Conservation (phyloP, 345 rosid genomes). For the Anacardium occidentale region DNA sequence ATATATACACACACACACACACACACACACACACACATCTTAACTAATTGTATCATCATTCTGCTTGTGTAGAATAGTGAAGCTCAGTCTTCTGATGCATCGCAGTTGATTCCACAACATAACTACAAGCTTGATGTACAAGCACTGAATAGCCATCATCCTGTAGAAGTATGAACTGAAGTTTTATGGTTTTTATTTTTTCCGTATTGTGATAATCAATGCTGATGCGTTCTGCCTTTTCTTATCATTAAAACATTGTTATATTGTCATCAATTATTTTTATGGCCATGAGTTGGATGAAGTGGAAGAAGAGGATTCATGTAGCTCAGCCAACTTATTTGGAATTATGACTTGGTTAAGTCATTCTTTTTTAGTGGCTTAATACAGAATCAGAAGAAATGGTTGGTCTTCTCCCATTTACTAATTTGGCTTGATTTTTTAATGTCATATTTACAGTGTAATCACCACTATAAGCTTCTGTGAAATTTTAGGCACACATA, state of each 20-base stretch:
- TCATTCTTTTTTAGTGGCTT: background rate
- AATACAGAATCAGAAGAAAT: background rate
- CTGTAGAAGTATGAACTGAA: slow-evolving; percentile 73
- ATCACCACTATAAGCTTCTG: slow-evolving; percentile 9
- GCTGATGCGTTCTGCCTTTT: background rate
- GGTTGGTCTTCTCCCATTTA: background rate
- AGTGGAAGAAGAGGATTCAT: background rate
- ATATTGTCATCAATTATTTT: background rate
- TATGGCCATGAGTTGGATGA: background rate
- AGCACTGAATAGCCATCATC: slow-evolving; percentile 77
- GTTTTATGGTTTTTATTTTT: slow-evolving; percentile 1
- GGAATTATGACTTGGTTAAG: background rate
- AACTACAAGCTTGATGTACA: slow-evolving; percentile 94
- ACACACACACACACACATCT: too few species aligned
- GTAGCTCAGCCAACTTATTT: background rate
- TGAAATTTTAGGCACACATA: background rate
- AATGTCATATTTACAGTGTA: background rate
- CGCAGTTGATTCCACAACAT: slow-evolving; percentile 87
- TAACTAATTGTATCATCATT: slow-evolving; percentile 20
- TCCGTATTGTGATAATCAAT: slow-evolving; percentile 10
- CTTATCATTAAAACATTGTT: slow-evolving; percentile 6
- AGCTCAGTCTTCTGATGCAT: slow-evolving; percentile 65
- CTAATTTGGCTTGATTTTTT: background rate
- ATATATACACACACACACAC: too few species aligned
- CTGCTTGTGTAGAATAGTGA: slow-evolving; percentile 65